phyloP scores from a whole-genome alignment of 805 yeast genomes.

The Hemisphaericaspora nanyangensis region DNA sequence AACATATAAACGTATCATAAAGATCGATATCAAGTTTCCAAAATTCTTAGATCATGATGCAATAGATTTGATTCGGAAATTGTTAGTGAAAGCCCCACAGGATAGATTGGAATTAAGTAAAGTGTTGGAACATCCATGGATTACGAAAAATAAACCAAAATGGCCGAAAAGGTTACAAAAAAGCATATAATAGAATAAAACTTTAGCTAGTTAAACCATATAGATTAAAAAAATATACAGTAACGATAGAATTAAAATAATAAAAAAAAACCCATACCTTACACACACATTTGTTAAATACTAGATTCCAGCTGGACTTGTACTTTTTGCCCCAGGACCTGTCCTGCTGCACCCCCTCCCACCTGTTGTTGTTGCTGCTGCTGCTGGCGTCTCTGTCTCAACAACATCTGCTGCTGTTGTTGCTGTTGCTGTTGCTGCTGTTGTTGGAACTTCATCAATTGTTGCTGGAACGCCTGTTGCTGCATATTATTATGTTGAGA shows the following conservation, averaged over 20 bases:
- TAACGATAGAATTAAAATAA: not conserved
- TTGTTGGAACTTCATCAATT: slow-evolving; percentile 37
- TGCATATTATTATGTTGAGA: slow-evolving; percentile 41
- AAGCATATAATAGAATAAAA: not conserved
- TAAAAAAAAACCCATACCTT: not conserved
- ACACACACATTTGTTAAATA: too few relatives aligned
- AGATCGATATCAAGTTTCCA: slow-evolving; percentile 75
- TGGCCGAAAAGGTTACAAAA: slow-evolving; percentile 45
- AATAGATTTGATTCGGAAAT: slow-evolving; percentile 59
- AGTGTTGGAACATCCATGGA: slow-evolving; percentile 82
- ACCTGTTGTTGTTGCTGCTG: slow-evolving; percentile 3
- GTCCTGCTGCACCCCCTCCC: too few relatives aligned
- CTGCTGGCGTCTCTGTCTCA: slow-evolving; percentile 26
- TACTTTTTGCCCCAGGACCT: not conserved
- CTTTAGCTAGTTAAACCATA: not conserved
- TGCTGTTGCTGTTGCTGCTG: slow-evolving; percentile 35
- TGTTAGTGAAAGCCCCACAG: slow-evolving; percentile 67
- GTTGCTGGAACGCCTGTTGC: slow-evolving; percentile 44
- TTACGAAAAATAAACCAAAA: slow-evolving; percentile 52
- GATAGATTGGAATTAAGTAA: slow-evolving; percentile 59
- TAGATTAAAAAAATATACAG: not conserved
- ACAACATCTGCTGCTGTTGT: slow-evolving; percentile 29
- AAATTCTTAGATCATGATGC: slow-evolving; percentile 68
- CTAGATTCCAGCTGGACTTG: too few relatives aligned
- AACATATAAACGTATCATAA: slow-evolving; percentile 76